These are phyloP conservation scores for Geotrichum siamense DNA, from an alignment of 1,139 yeast genomes.

Conservation along the genomic window DNA sequence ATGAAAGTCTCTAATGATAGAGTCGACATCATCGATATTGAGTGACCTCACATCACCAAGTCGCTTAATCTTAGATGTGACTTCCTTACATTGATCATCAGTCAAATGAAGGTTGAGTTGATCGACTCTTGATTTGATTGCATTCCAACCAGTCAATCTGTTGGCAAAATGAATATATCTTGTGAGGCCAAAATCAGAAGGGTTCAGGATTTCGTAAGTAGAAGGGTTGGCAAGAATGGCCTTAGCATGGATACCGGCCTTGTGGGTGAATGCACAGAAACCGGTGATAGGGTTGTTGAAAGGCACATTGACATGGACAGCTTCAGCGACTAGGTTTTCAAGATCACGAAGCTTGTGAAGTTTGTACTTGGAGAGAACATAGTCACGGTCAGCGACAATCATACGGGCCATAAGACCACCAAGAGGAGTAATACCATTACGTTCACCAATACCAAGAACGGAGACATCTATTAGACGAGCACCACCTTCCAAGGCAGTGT, in stretches of 20 bases:
- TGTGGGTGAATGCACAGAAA: constrained; percentile 98
- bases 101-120: constrained; percentile 85
- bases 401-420: constrained; percentile 99
- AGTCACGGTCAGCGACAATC: constrained; percentile 98
- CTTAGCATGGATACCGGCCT: constrained; percentile 99
- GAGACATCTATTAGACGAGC: constrained; percentile 93
- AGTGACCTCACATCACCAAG: constrained; percentile 93
- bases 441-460: constrained; percentile 97
- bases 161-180: constrained; percentile 96
- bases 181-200: constrained; percentile 89
- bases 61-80: constrained; percentile 84
- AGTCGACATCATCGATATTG: constrained; percentile 94
- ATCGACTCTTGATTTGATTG: constrained; percentile 95
- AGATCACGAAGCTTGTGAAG: constrained; percentile 92
- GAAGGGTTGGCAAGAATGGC: constrained; percentile 98
- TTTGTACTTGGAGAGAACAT: constrained; percentile 90
- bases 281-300: constrained; percentile 99
- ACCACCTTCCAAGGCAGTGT: constrained; percentile 97
- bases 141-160: constrained; percentile 98
- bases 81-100: constrained; percentile 92
- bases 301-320: constrained; percentile 94
- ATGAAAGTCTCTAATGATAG: constrained; percentile 90
- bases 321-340: constrained; percentile 93
- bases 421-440: constrained; percentile 96
- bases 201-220: constrained; percentile 92